Evolutionary conservation across 176 grass and related monocot species (phyloP).

Genomic region (Aechmea fasciata): DNA sequence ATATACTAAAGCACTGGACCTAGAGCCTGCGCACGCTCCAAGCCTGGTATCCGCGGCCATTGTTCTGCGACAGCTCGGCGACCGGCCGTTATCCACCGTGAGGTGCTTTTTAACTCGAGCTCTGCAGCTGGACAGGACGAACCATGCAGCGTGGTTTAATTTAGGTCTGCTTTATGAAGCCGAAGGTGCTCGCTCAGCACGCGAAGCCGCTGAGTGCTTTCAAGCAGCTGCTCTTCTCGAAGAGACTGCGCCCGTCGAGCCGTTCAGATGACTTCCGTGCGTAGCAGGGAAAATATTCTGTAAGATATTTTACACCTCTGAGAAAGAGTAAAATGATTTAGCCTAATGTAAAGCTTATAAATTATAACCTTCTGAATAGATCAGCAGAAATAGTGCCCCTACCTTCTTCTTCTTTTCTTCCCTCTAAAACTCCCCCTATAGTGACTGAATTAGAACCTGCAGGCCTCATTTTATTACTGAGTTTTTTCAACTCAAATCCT

Average conservation of each 20-base stretch:
- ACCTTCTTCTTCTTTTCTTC: too few relatives aligned
- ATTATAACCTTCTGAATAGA: too few relatives aligned
- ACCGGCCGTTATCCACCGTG: slow-evolving; percentile 46
- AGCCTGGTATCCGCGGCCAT: slow-evolving; percentile 67
- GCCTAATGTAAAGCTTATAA: too few relatives aligned
- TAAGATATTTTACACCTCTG: slow-evolving; percentile 30
- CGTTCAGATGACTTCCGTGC: slow-evolving; percentile 65
- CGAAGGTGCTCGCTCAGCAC: slow-evolving; percentile 45
- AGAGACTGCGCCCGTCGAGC: slow-evolving; percentile 89
- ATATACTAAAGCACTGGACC: slow-evolving; percentile 65
- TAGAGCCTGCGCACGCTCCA: slow-evolving; percentile 67
- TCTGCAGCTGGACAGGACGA: slow-evolving; percentile 72
- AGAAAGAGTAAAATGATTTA: too few relatives aligned
- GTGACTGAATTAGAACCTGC: too few relatives aligned
- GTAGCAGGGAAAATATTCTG: slow-evolving; percentile 27
- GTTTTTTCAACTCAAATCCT: too few relatives aligned
- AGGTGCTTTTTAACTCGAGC: slow-evolving; percentile 69
- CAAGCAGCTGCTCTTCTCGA: slow-evolving; percentile 83
- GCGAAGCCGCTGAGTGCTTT: slow-evolving; percentile 88
- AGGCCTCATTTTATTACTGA: too few relatives aligned
- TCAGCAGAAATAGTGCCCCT: too few relatives aligned
- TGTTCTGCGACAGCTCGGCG: slow-evolving; percentile 51
- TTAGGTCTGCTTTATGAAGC: slow-evolving; percentile 76
- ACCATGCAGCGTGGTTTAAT: slow-evolving; percentile 86
- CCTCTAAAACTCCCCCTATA: too few relatives aligned